Evolutionary conservation across 306 rosid species (phyloP).

Genomic region (Sechiopsis laciniata): DNA sequence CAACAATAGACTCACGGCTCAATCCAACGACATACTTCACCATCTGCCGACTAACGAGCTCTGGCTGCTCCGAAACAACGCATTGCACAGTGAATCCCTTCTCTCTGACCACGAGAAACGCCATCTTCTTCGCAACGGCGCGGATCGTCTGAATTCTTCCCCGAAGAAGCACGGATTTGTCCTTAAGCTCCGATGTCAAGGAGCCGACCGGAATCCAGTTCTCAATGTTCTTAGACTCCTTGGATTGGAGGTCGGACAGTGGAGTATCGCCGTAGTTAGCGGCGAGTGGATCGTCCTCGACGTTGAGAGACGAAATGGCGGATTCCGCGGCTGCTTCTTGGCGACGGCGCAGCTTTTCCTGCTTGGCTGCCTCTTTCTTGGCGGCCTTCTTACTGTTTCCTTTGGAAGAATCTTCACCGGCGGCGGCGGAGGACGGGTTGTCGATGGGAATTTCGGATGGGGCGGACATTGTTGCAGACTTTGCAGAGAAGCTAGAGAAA

Average conservation of each 20-base stretch:
- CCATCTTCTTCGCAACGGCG: constrained; percentile 84
- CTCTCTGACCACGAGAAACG: constrained; percentile 65
- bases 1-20: constrained; percentile 76
- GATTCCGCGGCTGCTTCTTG: constrained; percentile 45
- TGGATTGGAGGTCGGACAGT: constrained; percentile 59
- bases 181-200: constrained; percentile 36
- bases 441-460: constrained; percentile 18
- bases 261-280: constrained; percentile 65
- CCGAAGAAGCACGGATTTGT: constrained; percentile 41
- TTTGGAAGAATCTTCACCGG: not conserved
- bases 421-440: constrained; percentile 14
- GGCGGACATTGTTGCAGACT: constrained; percentile 23
- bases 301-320: constrained; percentile 31
- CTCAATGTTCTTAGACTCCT: constrained; percentile 27
- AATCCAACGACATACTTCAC: constrained; percentile 61
- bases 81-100: constrained; percentile 77
- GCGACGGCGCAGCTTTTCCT: constrained; percentile 67
- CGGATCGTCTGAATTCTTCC: constrained; percentile 80
- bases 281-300: constrained; percentile 63
- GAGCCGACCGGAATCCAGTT: constrained; percentile 51
- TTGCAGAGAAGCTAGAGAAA: no score
- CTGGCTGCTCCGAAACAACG: constrained; percentile 56
- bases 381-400: constrained; percentile 70
- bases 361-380: constrained; percentile 80
- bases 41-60: constrained; percentile 75